Conservation (phyloP, 306 rosid species). For the Quercus mongolica region DNA sequence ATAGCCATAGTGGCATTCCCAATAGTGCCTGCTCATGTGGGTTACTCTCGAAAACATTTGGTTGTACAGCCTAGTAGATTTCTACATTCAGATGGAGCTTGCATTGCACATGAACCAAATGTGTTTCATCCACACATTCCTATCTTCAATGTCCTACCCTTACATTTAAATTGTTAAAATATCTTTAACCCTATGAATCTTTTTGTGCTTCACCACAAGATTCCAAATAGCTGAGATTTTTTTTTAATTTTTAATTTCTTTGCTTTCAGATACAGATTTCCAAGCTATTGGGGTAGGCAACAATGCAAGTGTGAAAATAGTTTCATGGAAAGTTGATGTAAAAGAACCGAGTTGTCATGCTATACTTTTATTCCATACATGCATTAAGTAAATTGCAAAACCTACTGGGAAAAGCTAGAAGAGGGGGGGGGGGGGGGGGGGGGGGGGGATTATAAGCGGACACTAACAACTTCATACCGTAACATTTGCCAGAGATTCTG, state of each 20-base stretch:
- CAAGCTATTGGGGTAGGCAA: too few species aligned
- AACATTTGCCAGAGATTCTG: slow-evolving; percentile 71
- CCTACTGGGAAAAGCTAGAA: background rate
- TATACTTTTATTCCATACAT: background rate
- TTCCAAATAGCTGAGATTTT: background rate
- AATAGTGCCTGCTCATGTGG: background rate
- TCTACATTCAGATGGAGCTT: background rate
- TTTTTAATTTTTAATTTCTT: background rate
- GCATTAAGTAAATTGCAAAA: slow-evolving; percentile 6
- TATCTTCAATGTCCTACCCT: background rate
- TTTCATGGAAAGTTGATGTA: background rate
- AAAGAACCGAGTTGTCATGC: background rate
- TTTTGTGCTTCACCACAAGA: background rate
- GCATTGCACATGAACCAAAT: background rate
- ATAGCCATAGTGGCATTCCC: background rate
- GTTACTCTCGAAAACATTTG: background rate
- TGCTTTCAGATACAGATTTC: background rate
- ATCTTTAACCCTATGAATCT: background rate
- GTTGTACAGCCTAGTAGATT: background rate
- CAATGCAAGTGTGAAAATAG: background rate
- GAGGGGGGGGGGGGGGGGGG: too few species aligned
- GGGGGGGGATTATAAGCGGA: background rate
- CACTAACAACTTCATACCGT: slow-evolving; percentile 46
- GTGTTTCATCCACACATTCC: background rate
- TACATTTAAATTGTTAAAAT: background rate